Evolutionary conservation across 495 filamentous ascomycete genomes (phyloP).

Genomic region (Aspergillus asperescens): DNA sequence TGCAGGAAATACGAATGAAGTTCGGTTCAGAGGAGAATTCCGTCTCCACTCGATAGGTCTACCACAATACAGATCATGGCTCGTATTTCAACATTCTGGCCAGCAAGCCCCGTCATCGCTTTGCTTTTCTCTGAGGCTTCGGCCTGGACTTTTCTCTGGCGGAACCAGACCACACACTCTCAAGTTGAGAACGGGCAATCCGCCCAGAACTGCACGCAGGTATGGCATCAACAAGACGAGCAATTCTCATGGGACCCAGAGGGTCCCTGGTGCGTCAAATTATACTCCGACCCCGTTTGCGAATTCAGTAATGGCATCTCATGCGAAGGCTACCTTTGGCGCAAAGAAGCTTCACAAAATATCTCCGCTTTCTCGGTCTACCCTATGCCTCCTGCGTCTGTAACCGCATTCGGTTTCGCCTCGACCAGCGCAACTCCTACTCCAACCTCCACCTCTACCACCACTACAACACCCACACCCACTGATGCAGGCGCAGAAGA

Average conservation of each 20-base stretch:
- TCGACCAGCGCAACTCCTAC: not conserved
- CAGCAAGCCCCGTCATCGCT: not conserved
- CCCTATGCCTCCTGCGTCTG: constrained; percentile 6
- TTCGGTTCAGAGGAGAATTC: no score
- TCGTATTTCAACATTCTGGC: not conserved
- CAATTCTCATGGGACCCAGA: constrained; percentile 17
- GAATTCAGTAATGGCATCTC: constrained; percentile 3
- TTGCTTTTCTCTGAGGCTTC: not conserved
- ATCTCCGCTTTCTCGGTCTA: constrained; percentile 15
- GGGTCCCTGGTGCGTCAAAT: constrained; percentile 15
- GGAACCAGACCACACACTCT: constrained; percentile 8
- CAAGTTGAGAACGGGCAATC: not conserved
- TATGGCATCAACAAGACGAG: constrained; percentile 15
- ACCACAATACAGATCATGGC: constrained; percentile 1
- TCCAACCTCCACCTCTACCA: not conserved
- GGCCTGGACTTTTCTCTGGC: constrained; percentile 16
- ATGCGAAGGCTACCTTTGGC: constrained; percentile 9
- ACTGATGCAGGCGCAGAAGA: constrained; percentile 4
- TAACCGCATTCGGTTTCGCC: constrained; percentile 1
- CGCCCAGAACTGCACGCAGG: constrained; percentile 9
- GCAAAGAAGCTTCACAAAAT: constrained; percentile 1
- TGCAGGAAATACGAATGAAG: no score
- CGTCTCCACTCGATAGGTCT: no score
- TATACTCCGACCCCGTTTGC: constrained; percentile 9
- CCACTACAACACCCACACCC: not conserved